Percentiles rank a stretch among this genome's conserved stretches.
phyloP scores from a whole-genome alignment of 2,329 filamentous ascomycete genomes.

The Ophiostoma himal-ulmi region DNA sequence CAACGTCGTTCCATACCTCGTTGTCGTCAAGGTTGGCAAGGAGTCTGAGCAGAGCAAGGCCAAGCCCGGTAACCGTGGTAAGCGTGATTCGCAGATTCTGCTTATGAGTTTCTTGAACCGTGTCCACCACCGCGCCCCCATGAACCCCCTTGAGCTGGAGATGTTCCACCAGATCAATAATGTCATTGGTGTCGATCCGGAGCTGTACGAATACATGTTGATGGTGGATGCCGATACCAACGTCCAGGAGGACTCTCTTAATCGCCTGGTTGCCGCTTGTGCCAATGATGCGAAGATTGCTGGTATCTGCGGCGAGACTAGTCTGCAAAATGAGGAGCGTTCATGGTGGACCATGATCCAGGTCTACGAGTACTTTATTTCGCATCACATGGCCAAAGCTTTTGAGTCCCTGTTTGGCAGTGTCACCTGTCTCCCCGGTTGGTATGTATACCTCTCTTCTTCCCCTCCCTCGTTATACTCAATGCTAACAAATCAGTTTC shows the following conservation, averaged over 20 bases:
- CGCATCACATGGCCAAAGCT: constrained; percentile 91
- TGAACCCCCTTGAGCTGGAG: constrained; percentile 93
- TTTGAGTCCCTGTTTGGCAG: constrained; percentile 97
- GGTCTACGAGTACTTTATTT: constrained; percentile 99
- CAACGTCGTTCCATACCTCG: constrained; percentile 93
- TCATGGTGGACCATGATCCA: constrained; percentile 99
- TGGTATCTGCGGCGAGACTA: constrained; percentile 95
- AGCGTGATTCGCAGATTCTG: constrained; percentile 94
- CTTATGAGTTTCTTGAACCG: constrained; percentile 97
- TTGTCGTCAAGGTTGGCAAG: constrained; percentile 95
- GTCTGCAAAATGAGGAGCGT: constrained; percentile 87
- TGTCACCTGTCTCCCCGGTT: constrained; percentile 97
- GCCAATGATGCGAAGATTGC: constrained; percentile 93
- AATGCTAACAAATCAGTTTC: constrained; percentile 58
- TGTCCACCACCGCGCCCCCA: constrained; percentile 86
- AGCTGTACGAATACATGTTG: constrained; percentile 92
- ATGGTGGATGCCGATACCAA: constrained; percentile 98
- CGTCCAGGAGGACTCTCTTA: constrained; percentile 86
- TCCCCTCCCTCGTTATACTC: not conserved
- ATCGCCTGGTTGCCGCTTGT: constrained; percentile 85
- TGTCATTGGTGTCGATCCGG: constrained; percentile 94
- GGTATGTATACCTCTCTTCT: constrained; percentile 55
- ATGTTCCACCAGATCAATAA: constrained; percentile 99
- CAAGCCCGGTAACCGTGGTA: constrained; percentile 96
- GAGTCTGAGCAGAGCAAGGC: constrained; percentile 86